phyloP scores from a whole-genome alignment of 2,329 filamentous ascomycete species.

The Cyclaneusma minus region DNA sequence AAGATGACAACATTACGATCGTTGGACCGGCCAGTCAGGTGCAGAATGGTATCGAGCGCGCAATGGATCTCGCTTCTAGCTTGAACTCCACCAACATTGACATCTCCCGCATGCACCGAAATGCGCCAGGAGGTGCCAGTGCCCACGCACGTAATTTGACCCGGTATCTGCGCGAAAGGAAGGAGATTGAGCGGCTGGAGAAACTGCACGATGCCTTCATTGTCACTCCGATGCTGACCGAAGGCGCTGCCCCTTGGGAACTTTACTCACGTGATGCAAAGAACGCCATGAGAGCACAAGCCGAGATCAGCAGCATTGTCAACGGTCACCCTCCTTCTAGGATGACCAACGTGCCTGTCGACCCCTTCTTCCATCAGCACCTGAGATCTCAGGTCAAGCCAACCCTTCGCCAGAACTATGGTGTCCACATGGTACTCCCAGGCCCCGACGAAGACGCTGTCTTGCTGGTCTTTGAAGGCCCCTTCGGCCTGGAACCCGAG shows the following conservation, averaged over 20 bases:
- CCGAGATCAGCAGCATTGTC: constrained; percentile 60
- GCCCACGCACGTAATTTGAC: constrained; percentile 75
- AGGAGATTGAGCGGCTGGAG: constrained; percentile 72
- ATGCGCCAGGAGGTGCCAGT: constrained; percentile 55
- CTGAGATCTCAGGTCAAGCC: constrained; percentile 48
- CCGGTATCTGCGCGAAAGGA: constrained; percentile 69
- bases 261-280: constrained; percentile 78
- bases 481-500: constrained; percentile 26
- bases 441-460: constrained; percentile 44
- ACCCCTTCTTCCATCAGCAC: constrained; percentile 67
- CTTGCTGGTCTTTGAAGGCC: constrained; percentile 61
- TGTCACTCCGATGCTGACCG: constrained; percentile 55
- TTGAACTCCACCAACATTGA: constrained; percentile 80
- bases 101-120: constrained; percentile 63
- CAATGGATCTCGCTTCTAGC: constrained; percentile 74
- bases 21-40: constrained; percentile 66
- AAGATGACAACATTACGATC: constrained; percentile 72
- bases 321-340: constrained; percentile 59
- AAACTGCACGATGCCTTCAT: constrained; percentile 72
- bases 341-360: constrained; percentile 50
- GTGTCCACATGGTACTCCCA: constrained; percentile 60
- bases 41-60: constrained; percentile 60
- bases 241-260: constrained; percentile 67
- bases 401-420: constrained; percentile 49
- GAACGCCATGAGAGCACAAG: constrained; percentile 61